phyloP scores from a whole-genome alignment of 768 basidiomycete genomes.

The Kwoniella newhampshirensis region DNA sequence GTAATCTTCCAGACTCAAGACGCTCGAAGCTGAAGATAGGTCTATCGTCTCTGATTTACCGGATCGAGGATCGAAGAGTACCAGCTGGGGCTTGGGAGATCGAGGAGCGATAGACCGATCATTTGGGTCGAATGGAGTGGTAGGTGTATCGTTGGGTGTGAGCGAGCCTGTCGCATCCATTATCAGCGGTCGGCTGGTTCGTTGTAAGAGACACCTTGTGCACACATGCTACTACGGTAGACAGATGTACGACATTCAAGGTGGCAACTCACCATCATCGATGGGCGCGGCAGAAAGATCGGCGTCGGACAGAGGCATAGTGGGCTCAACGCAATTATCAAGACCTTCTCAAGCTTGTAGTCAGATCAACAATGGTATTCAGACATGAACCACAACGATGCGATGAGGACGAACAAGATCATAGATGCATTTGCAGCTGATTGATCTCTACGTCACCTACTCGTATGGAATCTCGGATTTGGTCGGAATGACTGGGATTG shows the following conservation, averaged over 20 bases:
- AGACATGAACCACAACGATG: too few species aligned
- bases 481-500: too few species aligned
- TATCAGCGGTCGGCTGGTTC: background rate
- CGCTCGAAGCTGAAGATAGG: constrained; percentile 15
- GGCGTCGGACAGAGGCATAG: constrained; percentile 19
- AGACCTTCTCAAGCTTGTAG: too few species aligned
- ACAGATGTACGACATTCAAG: too few species aligned
- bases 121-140: constrained; percentile 3
- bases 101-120: constrained; percentile 10
- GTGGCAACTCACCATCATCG: constrained; percentile 21
- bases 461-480: too few species aligned
- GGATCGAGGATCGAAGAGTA: constrained; percentile 21
- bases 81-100: constrained; percentile 11
- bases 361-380: too few species aligned
- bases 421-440: too few species aligned
- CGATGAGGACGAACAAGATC: too few species aligned
- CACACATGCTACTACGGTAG: background rate
- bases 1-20: constrained; percentile 25
- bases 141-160: constrained; percentile 3
- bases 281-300: constrained; percentile 17
- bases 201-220: background rate
- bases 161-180: constrained; percentile 7
- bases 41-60: constrained; percentile 19
- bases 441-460: too few species aligned
- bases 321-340: too few species aligned